Percentiles rank a stretch among this genome's conserved stretches.
These are phyloP conservation scores for Calycina marina DNA, from an alignment of 2,329 filamentous ascomycete species.

Conservation along the genomic window DNA sequence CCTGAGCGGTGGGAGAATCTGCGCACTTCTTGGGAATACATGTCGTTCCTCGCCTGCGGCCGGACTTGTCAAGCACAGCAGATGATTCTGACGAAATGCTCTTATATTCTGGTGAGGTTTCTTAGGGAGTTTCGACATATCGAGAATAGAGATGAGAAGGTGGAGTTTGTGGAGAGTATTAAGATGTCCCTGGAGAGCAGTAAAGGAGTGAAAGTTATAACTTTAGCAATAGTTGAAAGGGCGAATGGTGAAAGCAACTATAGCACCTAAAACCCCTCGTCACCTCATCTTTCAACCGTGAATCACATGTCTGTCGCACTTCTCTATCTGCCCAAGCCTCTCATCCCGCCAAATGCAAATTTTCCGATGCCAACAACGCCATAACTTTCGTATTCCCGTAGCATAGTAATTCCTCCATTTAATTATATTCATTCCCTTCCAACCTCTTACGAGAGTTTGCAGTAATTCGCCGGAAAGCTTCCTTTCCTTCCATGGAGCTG, in stretches of 20 bases:
- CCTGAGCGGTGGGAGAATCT: neutral
- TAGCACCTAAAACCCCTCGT: too few relatives aligned
- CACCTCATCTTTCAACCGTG: too few relatives aligned
- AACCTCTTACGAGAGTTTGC: slow-evolving; percentile 26
- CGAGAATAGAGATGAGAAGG: neutral
- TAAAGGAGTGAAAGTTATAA: neutral
- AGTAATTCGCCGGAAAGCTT: slow-evolving; percentile 76
- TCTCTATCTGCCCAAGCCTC: too few relatives aligned
- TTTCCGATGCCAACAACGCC: too few relatives aligned
- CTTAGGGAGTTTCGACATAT: neutral
- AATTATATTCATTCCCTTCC: too few relatives aligned
- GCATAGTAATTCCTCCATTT: too few relatives aligned
- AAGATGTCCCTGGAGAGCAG: neutral
- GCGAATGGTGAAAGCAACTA: too few relatives aligned
- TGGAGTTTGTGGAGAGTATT: neutral
- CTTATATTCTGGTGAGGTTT: neutral
- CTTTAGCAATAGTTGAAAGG: too few relatives aligned
- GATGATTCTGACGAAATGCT: neutral
- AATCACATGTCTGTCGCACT: too few relatives aligned
- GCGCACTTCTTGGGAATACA: neutral
- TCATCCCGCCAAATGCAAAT: too few relatives aligned
- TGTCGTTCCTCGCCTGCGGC: neutral
- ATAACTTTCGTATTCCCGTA: too few relatives aligned
- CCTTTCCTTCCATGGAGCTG: slow-evolving; percentile 55
- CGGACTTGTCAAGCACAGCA: neutral